These are phyloP conservation scores for Rosa multiflora DNA, from an alignment of 306 rosid species.

Conservation along the genomic window DNA sequence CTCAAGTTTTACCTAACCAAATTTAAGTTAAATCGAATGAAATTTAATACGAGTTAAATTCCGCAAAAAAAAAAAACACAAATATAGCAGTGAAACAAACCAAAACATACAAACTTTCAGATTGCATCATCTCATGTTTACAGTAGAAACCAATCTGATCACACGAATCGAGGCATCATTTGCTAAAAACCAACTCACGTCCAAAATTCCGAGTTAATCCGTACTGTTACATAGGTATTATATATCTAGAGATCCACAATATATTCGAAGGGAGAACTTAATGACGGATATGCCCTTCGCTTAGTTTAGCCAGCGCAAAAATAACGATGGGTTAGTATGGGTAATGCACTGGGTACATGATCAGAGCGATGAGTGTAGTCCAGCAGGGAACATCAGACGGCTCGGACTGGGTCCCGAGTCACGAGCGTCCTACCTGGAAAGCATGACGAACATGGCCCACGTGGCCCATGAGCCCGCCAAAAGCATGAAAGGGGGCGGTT, in stretches of 20 bases:
- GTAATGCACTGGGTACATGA: neutral
- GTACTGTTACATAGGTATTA: neutral
- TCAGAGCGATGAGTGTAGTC: conserved; percentile 16
- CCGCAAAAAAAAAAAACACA: too few relatives aligned
- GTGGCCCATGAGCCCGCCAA: conserved; percentile 35
- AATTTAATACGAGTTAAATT: neutral
- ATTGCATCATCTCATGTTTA: neutral
- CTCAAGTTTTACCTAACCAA: too few relatives aligned
- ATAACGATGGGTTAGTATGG: neutral
- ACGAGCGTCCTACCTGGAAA: conserved; percentile 64
- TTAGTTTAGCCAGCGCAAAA: neutral
- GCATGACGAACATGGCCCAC: conserved; percentile 28
- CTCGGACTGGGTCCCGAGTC: conserved; percentile 39
- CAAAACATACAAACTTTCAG: neutral
- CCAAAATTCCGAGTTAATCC: conserved; percentile 15
- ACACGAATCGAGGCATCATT: conserved; percentile 5
- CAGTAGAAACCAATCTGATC: neutral
- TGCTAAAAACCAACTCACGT: neutral
- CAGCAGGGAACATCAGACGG: conserved; percentile 47
- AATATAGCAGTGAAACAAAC: neutral
- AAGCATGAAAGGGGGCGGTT: conserved; percentile 29
- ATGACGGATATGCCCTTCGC: neutral
- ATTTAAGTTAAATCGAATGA: neutral
- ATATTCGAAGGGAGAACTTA: neutral
- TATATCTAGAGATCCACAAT: conserved; percentile 30